Percentiles rank a stretch among this genome's conserved stretches.
Conservation (phyloP, 73 alveolate species). For the Diophrys sp. region DNA sequence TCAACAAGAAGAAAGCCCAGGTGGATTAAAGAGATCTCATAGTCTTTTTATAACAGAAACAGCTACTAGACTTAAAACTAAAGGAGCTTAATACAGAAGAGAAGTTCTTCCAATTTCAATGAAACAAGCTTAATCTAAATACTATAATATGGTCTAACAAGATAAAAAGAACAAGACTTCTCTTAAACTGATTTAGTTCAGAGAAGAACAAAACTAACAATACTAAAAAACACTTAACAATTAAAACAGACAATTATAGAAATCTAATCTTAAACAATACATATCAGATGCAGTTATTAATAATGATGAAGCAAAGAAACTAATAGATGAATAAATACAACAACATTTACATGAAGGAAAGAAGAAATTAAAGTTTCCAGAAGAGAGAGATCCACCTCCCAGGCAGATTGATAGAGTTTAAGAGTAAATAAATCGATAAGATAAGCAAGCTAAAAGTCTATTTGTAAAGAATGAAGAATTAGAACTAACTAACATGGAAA, state of each 20-base stretch:
- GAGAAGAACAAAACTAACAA: neutral
- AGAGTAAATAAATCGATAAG: too few species aligned
- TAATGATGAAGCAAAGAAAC: neutral
- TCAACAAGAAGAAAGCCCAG: neutral
- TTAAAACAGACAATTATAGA: neutral
- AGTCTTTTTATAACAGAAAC: conserved; percentile 1
- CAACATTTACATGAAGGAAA: neutral
- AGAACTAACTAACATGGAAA: neutral
- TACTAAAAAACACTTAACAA: neutral
- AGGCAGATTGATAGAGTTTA: too few species aligned
- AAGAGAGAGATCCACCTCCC: neutral
- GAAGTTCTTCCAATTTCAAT: neutral
- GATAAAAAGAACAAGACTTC: conserved; percentile 1
- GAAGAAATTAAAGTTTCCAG: neutral
- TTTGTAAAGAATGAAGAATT: neutral
- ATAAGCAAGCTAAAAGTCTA: neutral
- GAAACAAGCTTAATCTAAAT: conserved; percentile 1
- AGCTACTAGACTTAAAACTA: too few species aligned
- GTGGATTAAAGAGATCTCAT: neutral
- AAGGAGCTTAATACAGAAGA: too few species aligned
- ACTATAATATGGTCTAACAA: neutral
- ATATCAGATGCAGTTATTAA: neutral
- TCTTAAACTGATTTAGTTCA: neutral
- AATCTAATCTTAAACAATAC: neutral
- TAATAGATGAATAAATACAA: too few species aligned